Evolutionary conservation across 257 asterid species (phyloP).

Genomic region (Nemophila menziesii): DNA sequence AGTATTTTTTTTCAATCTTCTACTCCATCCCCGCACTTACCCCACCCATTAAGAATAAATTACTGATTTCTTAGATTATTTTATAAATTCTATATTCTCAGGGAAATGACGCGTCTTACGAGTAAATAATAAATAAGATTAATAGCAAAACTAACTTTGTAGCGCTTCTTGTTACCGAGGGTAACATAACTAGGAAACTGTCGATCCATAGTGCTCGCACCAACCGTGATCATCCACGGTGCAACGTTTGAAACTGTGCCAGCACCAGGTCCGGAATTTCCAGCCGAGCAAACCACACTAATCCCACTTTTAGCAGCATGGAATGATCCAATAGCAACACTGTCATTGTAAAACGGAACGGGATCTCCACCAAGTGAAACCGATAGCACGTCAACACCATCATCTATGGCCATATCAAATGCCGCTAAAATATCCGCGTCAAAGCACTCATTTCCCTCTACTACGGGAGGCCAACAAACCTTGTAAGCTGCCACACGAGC

Average conservation of each 20-base stretch:
- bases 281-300: slow-evolving; percentile 76
- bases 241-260: slow-evolving; percentile 65
- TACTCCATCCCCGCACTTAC: too few species aligned
- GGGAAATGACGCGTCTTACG: too few species aligned
- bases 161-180: slow-evolving; percentile 41
- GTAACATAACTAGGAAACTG: slow-evolving; percentile 49
- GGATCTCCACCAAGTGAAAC: slow-evolving; percentile 74
- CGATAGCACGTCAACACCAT: slow-evolving; percentile 86
- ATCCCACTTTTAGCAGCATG: slow-evolving; percentile 77
- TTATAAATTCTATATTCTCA: too few species aligned
- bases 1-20: too few species aligned
- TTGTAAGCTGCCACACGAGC: slow-evolving; percentile 90
- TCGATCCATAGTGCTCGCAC: slow-evolving; percentile 80
- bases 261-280: slow-evolving; percentile 65
- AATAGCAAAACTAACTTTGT: slow-evolving; percentile 34
- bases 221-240: slow-evolving; percentile 87
- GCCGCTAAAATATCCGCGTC: slow-evolving; percentile 88
- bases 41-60: too few species aligned
- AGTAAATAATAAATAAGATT: not conserved
- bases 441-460: slow-evolving; percentile 52
- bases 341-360: slow-evolving; percentile 44
- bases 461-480: slow-evolving; percentile 85
- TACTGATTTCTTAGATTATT: too few species aligned
- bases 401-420: slow-evolving; percentile 73
- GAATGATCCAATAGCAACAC: slow-evolving; percentile 80